phyloP scores from a whole-genome alignment of 2,329 filamentous ascomycete genomes.

The Botrytis galanthina region DNA sequence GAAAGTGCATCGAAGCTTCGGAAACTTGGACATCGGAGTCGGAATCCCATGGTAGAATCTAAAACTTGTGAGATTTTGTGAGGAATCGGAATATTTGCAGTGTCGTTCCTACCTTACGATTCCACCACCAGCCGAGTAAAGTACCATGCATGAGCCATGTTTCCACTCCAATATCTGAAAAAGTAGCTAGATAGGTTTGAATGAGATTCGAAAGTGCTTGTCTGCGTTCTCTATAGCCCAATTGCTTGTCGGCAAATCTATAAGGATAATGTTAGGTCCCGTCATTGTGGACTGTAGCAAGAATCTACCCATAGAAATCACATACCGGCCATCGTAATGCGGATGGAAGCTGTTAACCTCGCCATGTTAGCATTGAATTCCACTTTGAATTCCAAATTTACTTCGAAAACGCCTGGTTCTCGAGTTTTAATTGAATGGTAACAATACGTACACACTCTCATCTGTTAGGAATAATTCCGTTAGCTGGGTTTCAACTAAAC shows the following conservation, averaged over 20 bases:
- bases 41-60: constrained; percentile 77
- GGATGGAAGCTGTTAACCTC: constrained; percentile 38
- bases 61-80: not conserved
- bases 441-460: constrained; percentile 36
- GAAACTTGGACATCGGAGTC: constrained; percentile 64
- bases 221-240: constrained; percentile 43
- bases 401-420: not conserved
- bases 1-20: constrained; percentile 54
- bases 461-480: constrained; percentile 24
- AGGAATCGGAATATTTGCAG: not conserved
- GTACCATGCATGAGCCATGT: constrained; percentile 72
- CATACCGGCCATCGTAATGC: constrained; percentile 42
- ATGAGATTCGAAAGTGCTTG: constrained; percentile 67
- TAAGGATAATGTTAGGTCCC: not conserved
- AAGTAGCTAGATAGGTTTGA: constrained; percentile 69
- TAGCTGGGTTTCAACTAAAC: not conserved
- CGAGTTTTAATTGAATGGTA: not conserved
- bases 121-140: constrained; percentile 88
- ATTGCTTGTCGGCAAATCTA: constrained; percentile 42
- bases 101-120: constrained; percentile 41
- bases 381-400: not conserved
- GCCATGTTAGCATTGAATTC: constrained; percentile 22
- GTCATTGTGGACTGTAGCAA: not conserved
- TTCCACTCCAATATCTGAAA: constrained; percentile 53
- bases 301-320: not conserved